phyloP scores from a whole-genome alignment of 140 eudicot genomes.

The Senecio squalidus region DNA sequence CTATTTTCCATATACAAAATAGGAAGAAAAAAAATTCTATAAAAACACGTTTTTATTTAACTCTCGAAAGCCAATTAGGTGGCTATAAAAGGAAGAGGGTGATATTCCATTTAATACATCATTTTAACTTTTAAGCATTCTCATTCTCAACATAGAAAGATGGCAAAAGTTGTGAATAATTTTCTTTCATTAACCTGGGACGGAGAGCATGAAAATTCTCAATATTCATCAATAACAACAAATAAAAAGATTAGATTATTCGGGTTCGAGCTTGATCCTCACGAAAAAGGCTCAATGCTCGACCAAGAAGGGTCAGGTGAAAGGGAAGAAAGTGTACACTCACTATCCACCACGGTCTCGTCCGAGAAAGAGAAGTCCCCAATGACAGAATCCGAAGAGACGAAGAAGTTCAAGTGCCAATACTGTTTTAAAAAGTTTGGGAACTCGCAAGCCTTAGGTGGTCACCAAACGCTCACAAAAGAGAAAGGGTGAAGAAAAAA shows the following conservation, averaged over 20 bases:
- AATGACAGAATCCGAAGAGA: constrained; percentile 7
- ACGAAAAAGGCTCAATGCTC: constrained; percentile 8
- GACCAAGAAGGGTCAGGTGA: not conserved
- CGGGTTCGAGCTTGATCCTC: constrained; percentile 21
- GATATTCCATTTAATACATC: not conserved
- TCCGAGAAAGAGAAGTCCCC: constrained; percentile 30
- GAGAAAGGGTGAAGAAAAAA: constrained; percentile 71
- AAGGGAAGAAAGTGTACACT: constrained; percentile 8
- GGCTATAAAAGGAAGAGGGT: constrained; percentile 19
- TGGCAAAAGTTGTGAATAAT: constrained; percentile 18
- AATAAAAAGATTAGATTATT: constrained; percentile 18
- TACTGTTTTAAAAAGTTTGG: constrained; percentile 57
- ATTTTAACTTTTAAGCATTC: constrained; percentile 1
- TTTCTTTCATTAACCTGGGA: constrained; percentile 16
- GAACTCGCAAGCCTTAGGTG: constrained; percentile 92
- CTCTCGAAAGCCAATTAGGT: not conserved
- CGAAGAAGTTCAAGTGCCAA: constrained; percentile 56
- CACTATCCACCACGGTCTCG: constrained; percentile 9
- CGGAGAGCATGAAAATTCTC: constrained; percentile 5
- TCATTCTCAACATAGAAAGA: constrained; percentile 6
- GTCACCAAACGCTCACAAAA: constrained; percentile 94
- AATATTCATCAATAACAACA: constrained; percentile 1
- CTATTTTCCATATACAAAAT: not conserved
- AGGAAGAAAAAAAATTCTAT: not conserved
- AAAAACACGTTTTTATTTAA: not conserved